Evolutionary conservation across 345 rosid genomes (phyloP).

Genomic region (Arabidopsis thaliana): TAIR10.1 NC_003075.7:10358501-10359000

Average conservation of each 20-base stretch:
- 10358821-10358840: not conserved
- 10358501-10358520: not conserved
- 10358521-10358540: slow-evolving; percentile 13
- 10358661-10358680: not conserved
- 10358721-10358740: not conserved
- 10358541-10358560: not conserved
- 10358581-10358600: not conserved
- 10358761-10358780: not conserved
- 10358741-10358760: not conserved
- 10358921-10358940: not conserved
- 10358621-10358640: not conserved
- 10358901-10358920: not conserved
- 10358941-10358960: not conserved
- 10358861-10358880: not conserved
- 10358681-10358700: not conserved
- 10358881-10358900: not conserved
- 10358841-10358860: not conserved
- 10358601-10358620: not conserved
- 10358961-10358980: not conserved
- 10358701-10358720: not conserved
- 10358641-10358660: not conserved
- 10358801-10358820: not conserved
- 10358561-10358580: not conserved
- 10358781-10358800: not conserved
- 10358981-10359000: not conserved